Base-by-base conservation (phyloP, 1,284 basidiomycete species). In the Fereydounia khargensis region DNA sequence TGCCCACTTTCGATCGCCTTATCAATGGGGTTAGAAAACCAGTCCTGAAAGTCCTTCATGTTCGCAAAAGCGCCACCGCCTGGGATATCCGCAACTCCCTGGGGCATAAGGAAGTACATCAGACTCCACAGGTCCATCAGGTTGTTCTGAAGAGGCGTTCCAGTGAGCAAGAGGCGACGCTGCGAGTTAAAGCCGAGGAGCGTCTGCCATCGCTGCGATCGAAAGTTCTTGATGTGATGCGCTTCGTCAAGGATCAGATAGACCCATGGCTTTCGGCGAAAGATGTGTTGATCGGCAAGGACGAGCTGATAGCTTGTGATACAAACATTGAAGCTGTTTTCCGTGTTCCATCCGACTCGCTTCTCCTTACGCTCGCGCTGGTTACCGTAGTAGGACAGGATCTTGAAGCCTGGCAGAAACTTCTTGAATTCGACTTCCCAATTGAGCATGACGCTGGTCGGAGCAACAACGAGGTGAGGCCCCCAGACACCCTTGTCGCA, bases 371-470 rank as follows among this genome's bases (percentile, higher is more conserved):
- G 86, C 49, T 91, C 88, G 77, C 90, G 91, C 46, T 88, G 87
- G 36, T 82, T 85, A 22, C 92, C 92, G 70, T 95, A 91, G 78
- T 96, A 97, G 48, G 89, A 88, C 27, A 97, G 80, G 45, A 89
- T 85, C 66, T 85, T 88, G 81, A 96, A 92, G 1, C 91, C 92
- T 0, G 92, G 92, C 2, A 96, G 80, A 73, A 96, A 96, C 78
- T 95, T 95, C 78, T 96, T 95, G 81, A 96, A 96, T 76, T 96
- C 92, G 88, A 96, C 94, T 76, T 95, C 92, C 92, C 92, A 97
- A 73, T 97, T 96, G 47, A 96, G 81, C 56, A 97, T 83, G 46
- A 96, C 92, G 53, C 88, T 91, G 1, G 92, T 96, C 1, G 92
- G 91, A 10, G 94, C 91, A 65, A 96, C 85, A 72, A 97, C 91